Evolutionary conservation across 371 early-diverging fungal species (phyloP).

Genomic region (Rhizopus stolonifer): DNA sequence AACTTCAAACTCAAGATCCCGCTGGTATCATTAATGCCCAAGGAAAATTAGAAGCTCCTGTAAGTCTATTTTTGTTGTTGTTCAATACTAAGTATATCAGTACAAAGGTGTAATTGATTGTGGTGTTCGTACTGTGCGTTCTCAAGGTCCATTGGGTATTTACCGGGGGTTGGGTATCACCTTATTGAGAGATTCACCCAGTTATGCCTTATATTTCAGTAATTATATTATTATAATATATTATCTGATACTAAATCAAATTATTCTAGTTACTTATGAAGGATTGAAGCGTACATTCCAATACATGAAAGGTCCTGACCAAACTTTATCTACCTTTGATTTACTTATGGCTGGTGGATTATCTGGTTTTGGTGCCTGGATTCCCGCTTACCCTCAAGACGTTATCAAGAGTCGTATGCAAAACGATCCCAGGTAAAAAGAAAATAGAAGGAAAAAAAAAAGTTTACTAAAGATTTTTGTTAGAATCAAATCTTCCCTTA

Average conservation of each 20-base stretch:
- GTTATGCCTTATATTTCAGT: conserved; percentile 83
- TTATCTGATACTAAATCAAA: no score
- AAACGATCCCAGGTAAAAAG: conserved; percentile 46
- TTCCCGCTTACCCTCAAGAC: conserved; percentile 88
- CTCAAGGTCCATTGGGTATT: conserved; percentile 68
- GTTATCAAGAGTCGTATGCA: conserved; percentile 85
- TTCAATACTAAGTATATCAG: no score
- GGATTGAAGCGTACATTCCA: conserved; percentile 60
- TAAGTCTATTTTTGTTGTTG: conserved; percentile 39
- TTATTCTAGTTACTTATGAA: conserved; percentile 61
- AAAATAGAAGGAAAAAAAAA: background rate
- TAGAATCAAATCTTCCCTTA: conserved; percentile 3
- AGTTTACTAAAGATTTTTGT: no score
- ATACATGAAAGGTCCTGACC: conserved; percentile 44
- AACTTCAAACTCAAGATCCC: conserved; percentile 76
- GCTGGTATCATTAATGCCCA: conserved; percentile 35
- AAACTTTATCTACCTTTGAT: conserved; percentile 51
- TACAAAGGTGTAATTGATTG: conserved; percentile 79
- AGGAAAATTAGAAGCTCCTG: conserved; percentile 44
- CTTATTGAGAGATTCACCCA: conserved; percentile 82
- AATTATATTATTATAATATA: no score
- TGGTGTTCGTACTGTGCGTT: conserved; percentile 66
- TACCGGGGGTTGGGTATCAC: conserved; percentile 84
- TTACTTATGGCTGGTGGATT: conserved; percentile 81
- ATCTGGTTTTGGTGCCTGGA: conserved; percentile 85